Evolutionary conservation across 768 basidiomycete species (phyloP), one percentile per base, ranked within the genome.

Genomic region (Boletus bicolor): DNA sequence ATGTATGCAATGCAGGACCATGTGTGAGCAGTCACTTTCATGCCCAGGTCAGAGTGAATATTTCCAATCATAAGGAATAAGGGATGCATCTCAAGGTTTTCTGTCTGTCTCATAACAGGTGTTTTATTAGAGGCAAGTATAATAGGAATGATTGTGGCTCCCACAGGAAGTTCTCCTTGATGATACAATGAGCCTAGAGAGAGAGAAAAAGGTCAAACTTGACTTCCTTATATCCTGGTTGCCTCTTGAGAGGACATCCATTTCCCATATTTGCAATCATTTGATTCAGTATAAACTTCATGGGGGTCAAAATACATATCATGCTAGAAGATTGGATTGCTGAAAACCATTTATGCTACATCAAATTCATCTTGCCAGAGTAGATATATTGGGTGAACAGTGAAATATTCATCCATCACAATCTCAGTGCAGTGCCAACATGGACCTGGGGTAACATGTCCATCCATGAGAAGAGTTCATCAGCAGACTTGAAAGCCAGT

Each of bases 121-220:
- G 73, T 73, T 48, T 75, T 75, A 51, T 74, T 69, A 0, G 69
- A 71, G 4, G 68, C 67, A 1, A 65, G 49, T 10, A 75, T 62
- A 0, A 64, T 59, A 1, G 72, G 68, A 8, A 74, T 48, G n/a
- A 75, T 56, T 0, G 69, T 73, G 0, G 63, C 59, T 0, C 34
- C 34, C 4, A 35, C 3, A 3, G 46, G 34, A 47, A 47, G 46
- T 0, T 4, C 0, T 4, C 6, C 19, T 34, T 36, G 21, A 48
- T 7, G 35, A 14, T 3, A 9, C 5, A 4, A 35, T 48, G 21
- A 48, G 21, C 35, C n/a, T n/a, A n/a, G n/a, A n/a, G n/a, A n/a
- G 24, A 4, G 14, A 19, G 21, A 48, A 36, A 14, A 1, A 6
- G 11, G 2, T 15, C 4, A 10, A 36, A 4, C 0, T 8, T 48